Evolutionary conservation across 169 alveolate genomes (phyloP).

Genomic region (Condylostoma magnum): DNA sequence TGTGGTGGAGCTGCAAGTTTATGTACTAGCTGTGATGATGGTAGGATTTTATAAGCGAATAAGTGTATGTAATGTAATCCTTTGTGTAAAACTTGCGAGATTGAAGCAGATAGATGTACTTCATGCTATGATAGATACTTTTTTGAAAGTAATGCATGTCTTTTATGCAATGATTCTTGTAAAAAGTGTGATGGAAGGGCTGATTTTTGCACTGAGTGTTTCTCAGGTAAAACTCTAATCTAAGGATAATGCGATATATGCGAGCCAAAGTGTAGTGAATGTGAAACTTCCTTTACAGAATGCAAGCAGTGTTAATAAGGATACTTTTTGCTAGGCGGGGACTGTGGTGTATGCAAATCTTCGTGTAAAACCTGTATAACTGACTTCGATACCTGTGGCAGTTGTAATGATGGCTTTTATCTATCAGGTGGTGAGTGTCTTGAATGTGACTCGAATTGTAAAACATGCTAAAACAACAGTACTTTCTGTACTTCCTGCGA

Average conservation of each 20-base stretch:
- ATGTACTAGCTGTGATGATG: too few species aligned
- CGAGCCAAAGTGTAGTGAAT: neutral
- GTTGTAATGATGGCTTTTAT: neutral
- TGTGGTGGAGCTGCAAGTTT: too few species aligned
- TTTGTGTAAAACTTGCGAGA: neutral
- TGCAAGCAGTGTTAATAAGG: too few species aligned
- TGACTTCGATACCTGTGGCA: neutral
- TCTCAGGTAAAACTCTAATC: neutral
- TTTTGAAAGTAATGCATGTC: neutral
- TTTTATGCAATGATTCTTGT: too few species aligned
- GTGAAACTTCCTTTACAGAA: neutral
- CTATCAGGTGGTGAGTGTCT: neutral
- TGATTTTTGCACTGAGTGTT: neutral
- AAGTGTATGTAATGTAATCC: neutral
- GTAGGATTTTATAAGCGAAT: too few species aligned
- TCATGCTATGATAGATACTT: neutral
- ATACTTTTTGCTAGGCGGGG: neutral
- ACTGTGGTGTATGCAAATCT: too few species aligned
- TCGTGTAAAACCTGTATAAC: too few species aligned
- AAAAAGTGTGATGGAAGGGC: too few species aligned
- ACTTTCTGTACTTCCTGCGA: conserved; percentile 15
- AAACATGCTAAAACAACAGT: neutral
- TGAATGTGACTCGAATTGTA: neutral
- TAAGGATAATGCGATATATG: neutral
- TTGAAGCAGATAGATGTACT: neutral